These are phyloP conservation scores for Erysimum cheiri DNA, from an alignment of 441 rosid genomes.

Conservation along the genomic window DNA sequence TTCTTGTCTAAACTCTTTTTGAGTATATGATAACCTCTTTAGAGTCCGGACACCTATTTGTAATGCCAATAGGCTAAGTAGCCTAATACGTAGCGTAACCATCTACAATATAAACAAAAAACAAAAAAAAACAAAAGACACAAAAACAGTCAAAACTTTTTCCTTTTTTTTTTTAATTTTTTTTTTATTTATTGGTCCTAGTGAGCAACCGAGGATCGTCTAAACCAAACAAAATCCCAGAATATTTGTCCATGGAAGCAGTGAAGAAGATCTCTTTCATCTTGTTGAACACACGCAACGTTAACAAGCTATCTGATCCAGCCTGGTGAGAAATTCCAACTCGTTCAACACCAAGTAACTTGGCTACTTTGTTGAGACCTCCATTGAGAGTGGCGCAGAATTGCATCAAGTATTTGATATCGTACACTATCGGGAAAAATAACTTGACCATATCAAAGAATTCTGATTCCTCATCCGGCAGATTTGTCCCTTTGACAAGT, in stretches of 20 bases:
- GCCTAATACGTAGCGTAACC: background rate
- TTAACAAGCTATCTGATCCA: constrained; percentile 84
- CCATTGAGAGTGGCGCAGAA: constrained; percentile 68
- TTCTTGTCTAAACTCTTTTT: background rate
- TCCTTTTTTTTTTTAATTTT: background rate
- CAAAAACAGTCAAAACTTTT: background rate
- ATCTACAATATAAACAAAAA: background rate
- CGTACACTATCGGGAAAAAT: constrained; percentile 66
- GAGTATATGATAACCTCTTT: background rate
- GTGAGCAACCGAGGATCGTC: background rate
- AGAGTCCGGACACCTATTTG: background rate
- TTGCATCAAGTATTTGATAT: constrained; percentile 73
- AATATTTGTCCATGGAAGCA: constrained; percentile 57
- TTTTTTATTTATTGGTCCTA: constrained; percentile 27
- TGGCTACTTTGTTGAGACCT: constrained; percentile 68
- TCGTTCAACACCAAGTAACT: constrained; percentile 60
- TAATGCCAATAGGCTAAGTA: background rate
- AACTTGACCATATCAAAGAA: constrained; percentile 57
- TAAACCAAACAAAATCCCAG: constrained; percentile 67
- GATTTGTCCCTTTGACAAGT: constrained; percentile 53
- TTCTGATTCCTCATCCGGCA: constrained; percentile 57
- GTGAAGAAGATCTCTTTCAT: constrained; percentile 62
- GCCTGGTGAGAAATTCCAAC: constrained; percentile 75
- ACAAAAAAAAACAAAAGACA: background rate
- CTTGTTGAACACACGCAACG: constrained; percentile 64